These are phyloP conservation scores for Trichophyton benhamiae DNA, from an alignment of 2,329 filamentous ascomycete species.

Conservation along the genomic window DNA sequence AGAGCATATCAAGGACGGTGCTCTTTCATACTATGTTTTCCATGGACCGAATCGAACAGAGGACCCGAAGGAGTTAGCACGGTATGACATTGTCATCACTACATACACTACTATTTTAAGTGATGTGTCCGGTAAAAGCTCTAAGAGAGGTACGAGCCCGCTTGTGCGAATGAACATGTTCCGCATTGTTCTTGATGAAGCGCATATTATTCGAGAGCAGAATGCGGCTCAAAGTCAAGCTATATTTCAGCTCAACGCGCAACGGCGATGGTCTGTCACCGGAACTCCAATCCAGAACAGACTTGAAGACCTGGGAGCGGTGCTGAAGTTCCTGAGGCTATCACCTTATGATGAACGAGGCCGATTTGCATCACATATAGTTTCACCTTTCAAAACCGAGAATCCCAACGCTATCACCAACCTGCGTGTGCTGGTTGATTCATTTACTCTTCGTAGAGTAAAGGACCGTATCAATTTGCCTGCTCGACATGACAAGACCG, in stretches of 20 bases:
- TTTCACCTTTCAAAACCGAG: conserved; percentile 74
- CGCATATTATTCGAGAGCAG: conserved; percentile 84
- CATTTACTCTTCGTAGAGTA: conserved; percentile 79
- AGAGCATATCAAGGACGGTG: conserved; percentile 56
- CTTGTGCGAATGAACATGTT: conserved; percentile 80
- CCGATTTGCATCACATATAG: conserved; percentile 67
- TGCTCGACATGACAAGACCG: conserved; percentile 56
- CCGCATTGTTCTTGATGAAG: conserved; percentile 85
- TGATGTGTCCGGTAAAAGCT: conserved; percentile 56
- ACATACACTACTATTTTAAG: conserved; percentile 82
- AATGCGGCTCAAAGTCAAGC: conserved; percentile 71
- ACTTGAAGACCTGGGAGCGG: conserved; percentile 73
- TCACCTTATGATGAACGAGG: conserved; percentile 70
- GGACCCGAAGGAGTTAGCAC: conserved; percentile 53
- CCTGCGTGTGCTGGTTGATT: conserved; percentile 78
- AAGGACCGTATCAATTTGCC: conserved; percentile 87
- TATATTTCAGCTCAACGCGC: conserved; percentile 64
- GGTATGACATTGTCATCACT: conserved; percentile 76
- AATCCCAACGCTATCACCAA: conserved; percentile 59
- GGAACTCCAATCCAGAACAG: conserved; percentile 93
- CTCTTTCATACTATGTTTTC: conserved; percentile 67
- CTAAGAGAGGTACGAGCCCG: conserved; percentile 48
- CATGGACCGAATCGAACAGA: conserved; percentile 68
- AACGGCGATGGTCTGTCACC: conserved; percentile 90
- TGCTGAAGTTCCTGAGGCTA: conserved; percentile 74